phyloP scores from a whole-genome alignment of 2,329 filamentous ascomycete genomes.

The Pseudofabraea citricarpa region DNA sequence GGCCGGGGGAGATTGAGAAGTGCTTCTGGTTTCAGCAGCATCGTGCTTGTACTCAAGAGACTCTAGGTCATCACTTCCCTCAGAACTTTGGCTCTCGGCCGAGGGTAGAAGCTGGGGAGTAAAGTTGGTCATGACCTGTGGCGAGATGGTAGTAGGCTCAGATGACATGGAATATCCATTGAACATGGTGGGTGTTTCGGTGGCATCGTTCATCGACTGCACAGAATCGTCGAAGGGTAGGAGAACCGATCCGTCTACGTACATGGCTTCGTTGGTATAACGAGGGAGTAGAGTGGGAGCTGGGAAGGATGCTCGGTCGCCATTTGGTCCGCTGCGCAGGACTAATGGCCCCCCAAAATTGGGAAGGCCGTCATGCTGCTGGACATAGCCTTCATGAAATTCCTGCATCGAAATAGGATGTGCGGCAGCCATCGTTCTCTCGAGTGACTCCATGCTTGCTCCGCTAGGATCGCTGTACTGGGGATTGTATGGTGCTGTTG shows the following conservation, averaged over 20 bases:
- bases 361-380: conserved; percentile 11
- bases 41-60: too few relatives aligned
- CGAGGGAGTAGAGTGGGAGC: conserved; percentile 9
- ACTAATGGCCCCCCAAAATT: conserved; percentile 10
- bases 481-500: conserved; percentile 21
- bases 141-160: conserved; percentile 4
- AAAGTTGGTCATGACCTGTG: conserved; percentile 15
- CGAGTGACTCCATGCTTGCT: conserved; percentile 23
- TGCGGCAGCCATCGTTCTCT: conserved; percentile 20
- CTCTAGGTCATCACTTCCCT: conserved; percentile 12
- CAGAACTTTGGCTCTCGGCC: conserved; percentile 14
- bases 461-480: conserved; percentile 21
- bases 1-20: conserved; percentile 17
- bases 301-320: conserved; percentile 22
- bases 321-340: conserved; percentile 9
- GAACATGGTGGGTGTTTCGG: conserved; percentile 19
- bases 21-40: conserved; percentile 13
- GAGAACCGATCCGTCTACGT: neutral
- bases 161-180: conserved; percentile 11
- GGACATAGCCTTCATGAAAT: conserved; percentile 11
- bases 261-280: conserved; percentile 7
- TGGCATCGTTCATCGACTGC: conserved; percentile 10
- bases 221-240: conserved; percentile 14
- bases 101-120: conserved; percentile 18
- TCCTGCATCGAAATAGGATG: conserved; percentile 15